Conservation (phyloP, 805 yeast species). For the Candida yuanshanica region DNA sequence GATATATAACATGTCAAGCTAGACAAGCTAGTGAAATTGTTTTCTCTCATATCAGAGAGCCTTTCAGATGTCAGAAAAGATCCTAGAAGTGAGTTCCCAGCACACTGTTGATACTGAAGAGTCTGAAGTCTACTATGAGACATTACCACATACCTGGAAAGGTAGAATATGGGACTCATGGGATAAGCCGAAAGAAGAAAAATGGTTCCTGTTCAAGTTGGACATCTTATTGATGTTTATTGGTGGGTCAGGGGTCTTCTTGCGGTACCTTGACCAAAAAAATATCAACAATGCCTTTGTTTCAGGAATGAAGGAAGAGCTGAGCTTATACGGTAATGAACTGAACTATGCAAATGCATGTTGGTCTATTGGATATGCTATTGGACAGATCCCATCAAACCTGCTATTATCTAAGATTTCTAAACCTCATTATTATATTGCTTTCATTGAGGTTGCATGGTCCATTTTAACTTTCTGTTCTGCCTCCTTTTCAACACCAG, state of each 20-base stretch:
- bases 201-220: conserved; percentile 7
- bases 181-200: conserved; percentile 6
- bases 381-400: conserved; percentile 51
- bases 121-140: conserved; percentile 1
- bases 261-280: conserved; percentile 44
- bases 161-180: conserved; percentile 11
- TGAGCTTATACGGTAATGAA: conserved; percentile 48
- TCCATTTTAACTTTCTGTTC: conserved; percentile 45
- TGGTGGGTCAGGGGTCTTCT: conserved; percentile 4
- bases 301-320: conserved; percentile 43
- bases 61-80: no score
- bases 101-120: neutral
- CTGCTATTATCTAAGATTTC: conserved; percentile 41
- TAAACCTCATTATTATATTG: conserved; percentile 32
- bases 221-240: conserved; percentile 5
- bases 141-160: conserved; percentile 6
- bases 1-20: no score
- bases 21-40: no score
- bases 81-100: no score
- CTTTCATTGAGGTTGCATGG: conserved; percentile 48
- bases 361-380: conserved; percentile 44
- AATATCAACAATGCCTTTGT: conserved; percentile 52
- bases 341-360: conserved; percentile 46
- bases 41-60: no score
- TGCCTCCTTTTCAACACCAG: conserved; percentile 34